These are phyloP conservation scores for Cicer pinnatifidum DNA, from an alignment of 306 rosid species.

Conservation along the genomic window DNA sequence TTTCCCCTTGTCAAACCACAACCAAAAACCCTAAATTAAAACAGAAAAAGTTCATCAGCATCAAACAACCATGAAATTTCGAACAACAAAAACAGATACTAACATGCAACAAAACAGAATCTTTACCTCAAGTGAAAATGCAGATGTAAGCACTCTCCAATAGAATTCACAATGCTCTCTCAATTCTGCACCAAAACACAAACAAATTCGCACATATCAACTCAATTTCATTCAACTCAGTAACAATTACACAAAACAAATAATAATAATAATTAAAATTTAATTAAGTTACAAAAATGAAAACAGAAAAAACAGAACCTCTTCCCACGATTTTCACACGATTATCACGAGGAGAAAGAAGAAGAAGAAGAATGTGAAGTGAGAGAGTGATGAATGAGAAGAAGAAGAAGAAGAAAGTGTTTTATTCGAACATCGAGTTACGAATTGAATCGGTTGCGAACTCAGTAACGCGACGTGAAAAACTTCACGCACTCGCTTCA, in stretches of 20 bases:
- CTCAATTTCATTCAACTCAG: background rate
- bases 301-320: background rate
- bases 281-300: background rate
- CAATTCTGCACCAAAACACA: constrained; percentile 16
- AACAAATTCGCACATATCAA: background rate
- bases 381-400: background rate
- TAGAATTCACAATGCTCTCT: background rate
- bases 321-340: background rate
- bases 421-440: too few species aligned
- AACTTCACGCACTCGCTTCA: too few species aligned
- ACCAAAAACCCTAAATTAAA: background rate
- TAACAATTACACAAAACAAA: background rate
- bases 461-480: too few species aligned
- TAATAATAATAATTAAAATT: background rate
- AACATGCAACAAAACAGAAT: background rate
- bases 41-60: too few species aligned
- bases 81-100: background rate
- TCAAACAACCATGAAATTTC: background rate
- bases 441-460: too few species aligned
- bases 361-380: background rate
- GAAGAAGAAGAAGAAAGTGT: too few species aligned
- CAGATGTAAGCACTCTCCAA: background rate
- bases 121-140: constrained; percentile 27
- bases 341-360: background rate
- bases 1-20: background rate